Evolutionary conservation across 2,329 filamentous ascomycete genomes (phyloP), one percentile per base, ranked within the genome.

Genomic region (Penicillium sp.): DNA sequence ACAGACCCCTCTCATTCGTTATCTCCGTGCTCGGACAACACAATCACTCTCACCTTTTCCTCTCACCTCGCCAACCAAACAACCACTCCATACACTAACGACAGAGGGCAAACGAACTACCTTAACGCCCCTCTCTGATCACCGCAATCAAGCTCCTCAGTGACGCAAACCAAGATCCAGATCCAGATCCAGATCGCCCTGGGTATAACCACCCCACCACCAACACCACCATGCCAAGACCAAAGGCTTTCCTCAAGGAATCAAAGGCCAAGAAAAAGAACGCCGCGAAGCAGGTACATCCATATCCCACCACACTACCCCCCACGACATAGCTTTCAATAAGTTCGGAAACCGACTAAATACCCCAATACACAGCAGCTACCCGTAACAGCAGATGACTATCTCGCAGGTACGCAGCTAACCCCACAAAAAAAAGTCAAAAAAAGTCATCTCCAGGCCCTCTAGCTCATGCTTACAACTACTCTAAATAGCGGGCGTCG

Each of bases 321-420:
- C 30, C 2, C 30, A 12, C 30, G 30, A 33, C 30, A 33, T 10
- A 33, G 30, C 30, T 12, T 4, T n/a, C n/a, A n/a, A n/a, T n/a
- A 4, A 12, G 10, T 33, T 12, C 30, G 30, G 30, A 33, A 33
- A 30, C 47, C 35, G 17, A 51, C 47, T 5, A n/a, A 13, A 40
- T 17, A 9, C 35, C 35, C 3, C n/a, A n/a, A n/a, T 28, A n/a
- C 5, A 17, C 8, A 17, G 40, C 67, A 88, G 79, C 80, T 78
- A 19, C 85, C 88, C 5, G 81, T 86, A 60, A 86, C 86, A 1
- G 86, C 86, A 56, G 88, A 91, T 78, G 89, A 91, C 65, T 91
- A 86, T 69, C 82, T 90, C 56, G 87, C 86, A 63, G 82, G 84
- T 85, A 73, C 6, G 53, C n/a, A 65, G 75, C 42, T 58, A 58